Evolutionary conservation across 2,329 filamentous ascomycete species (phyloP).

Genomic region (Tolypocladium tundrense): DNA sequence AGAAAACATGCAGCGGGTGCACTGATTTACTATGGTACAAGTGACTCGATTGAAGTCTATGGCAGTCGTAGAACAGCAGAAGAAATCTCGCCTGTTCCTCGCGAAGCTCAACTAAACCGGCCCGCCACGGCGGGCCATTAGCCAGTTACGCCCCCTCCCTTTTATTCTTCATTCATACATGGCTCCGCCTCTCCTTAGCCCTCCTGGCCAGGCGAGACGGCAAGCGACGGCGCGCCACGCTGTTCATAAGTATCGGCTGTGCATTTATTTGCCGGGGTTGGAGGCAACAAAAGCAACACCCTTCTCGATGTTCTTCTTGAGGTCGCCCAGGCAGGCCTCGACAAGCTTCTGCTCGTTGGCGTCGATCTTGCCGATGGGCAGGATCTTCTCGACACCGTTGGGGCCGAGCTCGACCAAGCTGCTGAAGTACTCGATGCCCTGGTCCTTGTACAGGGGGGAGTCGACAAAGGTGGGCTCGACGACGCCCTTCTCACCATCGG

Average conservation of each 20-base stretch:
- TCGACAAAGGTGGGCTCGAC: conserved; percentile 96
- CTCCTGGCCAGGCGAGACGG: background rate
- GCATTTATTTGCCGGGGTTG: conserved; percentile 49
- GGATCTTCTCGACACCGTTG: conserved; percentile 90
- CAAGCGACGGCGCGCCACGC: background rate
- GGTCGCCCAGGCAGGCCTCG: conserved; percentile 71
- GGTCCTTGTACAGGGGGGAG: conserved; percentile 95
- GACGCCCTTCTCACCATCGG: conserved; percentile 88
- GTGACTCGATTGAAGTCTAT: conserved; percentile 23
- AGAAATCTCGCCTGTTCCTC: conserved; percentile 2
- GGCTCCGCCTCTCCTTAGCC: background rate
- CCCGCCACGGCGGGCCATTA: background rate
- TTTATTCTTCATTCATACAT: conserved; percentile 1
- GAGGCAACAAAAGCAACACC: conserved; percentile 52
- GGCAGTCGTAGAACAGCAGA: conserved; percentile 16
- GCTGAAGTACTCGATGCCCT: conserved; percentile 95
- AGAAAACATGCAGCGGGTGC: background rate
- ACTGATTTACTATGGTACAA: conserved; percentile 22
- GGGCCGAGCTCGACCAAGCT: conserved; percentile 93
- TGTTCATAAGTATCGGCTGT: background rate
- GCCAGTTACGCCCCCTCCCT: conserved; percentile 1
- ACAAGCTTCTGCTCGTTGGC: conserved; percentile 82
- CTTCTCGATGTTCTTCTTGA: conserved; percentile 95
- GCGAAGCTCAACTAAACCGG: conserved; percentile 7
- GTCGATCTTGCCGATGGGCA: conserved; percentile 75